phyloP scores from a whole-genome alignment of 1,139 yeast genomes.

The Scheffersomyces parashehatae region DNA sequence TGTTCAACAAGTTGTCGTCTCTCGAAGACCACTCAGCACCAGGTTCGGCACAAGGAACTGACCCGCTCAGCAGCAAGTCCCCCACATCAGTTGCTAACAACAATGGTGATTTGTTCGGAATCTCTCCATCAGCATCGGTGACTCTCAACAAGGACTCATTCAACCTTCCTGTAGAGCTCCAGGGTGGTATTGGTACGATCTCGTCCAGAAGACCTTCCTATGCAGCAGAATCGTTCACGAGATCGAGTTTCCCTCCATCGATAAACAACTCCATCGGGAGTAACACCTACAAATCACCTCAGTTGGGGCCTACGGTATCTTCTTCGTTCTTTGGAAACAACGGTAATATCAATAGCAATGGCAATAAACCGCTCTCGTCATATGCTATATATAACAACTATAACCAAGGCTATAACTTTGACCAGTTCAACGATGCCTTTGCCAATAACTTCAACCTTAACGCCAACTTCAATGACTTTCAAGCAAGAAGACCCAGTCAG shows the following conservation, averaged over 20 bases:
- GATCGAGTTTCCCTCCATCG: conserved; percentile 24
- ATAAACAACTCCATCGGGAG: conserved; percentile 5
- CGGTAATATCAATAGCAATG: conserved; percentile 11
- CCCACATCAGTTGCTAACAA: conserved; percentile 11
- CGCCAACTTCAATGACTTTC: conserved; percentile 41
- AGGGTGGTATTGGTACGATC: conserved; percentile 64
- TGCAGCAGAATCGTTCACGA: conserved; percentile 60
- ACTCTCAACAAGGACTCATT: conserved; percentile 28
- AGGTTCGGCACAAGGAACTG: conserved; percentile 1
- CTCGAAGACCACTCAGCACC: conserved; percentile 16
- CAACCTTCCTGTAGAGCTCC: conserved; percentile 57
- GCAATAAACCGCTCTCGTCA: conserved; percentile 15
- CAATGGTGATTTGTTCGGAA: conserved; percentile 5
- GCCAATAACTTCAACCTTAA: conserved; percentile 32
- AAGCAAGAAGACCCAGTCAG: conserved; percentile 48
- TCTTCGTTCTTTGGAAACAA: conserved; percentile 15
- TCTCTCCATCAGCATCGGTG: conserved; percentile 5
- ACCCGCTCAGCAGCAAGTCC: conserved; percentile 5
- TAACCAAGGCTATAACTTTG: conserved; percentile 21
- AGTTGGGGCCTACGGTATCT: neutral
- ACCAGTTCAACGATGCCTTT: conserved; percentile 36
- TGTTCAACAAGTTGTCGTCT: conserved; percentile 30
- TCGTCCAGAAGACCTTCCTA: conserved; percentile 65
- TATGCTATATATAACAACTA: conserved; percentile 15
- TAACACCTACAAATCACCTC: conserved; percentile 1